Evolutionary conservation across 2,329 filamentous ascomycete genomes (phyloP), one percentile per base, ranked within the genome.

Genomic region (Diaporthe citriasiana): DNA sequence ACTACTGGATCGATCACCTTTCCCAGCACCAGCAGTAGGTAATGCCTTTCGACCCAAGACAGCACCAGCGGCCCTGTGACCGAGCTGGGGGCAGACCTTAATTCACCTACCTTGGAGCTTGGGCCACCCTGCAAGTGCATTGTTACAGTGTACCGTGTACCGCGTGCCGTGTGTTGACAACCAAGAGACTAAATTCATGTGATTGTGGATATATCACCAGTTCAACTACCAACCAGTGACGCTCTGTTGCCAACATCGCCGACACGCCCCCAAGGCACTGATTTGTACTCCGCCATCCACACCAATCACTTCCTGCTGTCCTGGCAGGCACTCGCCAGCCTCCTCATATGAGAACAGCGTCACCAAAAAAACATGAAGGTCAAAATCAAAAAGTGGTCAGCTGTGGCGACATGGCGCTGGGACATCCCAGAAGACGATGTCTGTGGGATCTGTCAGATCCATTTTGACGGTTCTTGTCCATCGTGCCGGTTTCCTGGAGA

Each of bases 401-500:
- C 95, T 5, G 95, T 99, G 76, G 97, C 97, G 25, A 96, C 95
- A 72, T 99, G 97, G 97, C 92, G 94, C 77, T 99, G 97, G 97
- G 94, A 98, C 82, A 94, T 98, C 80, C 95, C 96, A 33, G 95
- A 98, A 79, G 96, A 98, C 85, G 96, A 99, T 82, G 95, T 98
- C 76, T 99, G 97, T 80, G 97, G 97, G 79, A 99, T 99, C 85
- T 99, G 97, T 85, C 96, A 97, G 82, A 95, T 97, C 76, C 94
- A 98, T 80, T 99, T 98, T 82, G 97, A 99, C 82, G 96, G 95
- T 74, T 98, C 97, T 35, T 99, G 97, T 86, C 95, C 97, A 60
- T 97, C 95, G 72, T 99, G 97, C 91, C 98, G 97, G 88, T 98
- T 95, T 81, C 97, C 97, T 19, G 97, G 97, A 73, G 97, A 99